A percentile compares a stretch with the other conserved stretches of the same genome.
phyloP scores from a whole-genome alignment of 257 asterid genomes.

The Ocimum tenuiflorum region DNA sequence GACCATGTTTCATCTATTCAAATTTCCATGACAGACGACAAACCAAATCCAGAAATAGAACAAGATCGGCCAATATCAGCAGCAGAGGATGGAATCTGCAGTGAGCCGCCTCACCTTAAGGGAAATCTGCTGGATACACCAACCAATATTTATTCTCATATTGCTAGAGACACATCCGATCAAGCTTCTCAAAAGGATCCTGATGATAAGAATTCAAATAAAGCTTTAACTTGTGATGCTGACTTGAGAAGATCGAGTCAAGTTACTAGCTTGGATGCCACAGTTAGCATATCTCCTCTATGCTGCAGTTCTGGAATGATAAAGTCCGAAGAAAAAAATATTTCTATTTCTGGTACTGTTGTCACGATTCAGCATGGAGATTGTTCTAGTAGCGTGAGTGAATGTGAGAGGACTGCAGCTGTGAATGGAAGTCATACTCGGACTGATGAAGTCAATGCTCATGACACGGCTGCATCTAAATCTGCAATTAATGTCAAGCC shows the following conservation, averaged over 20 bases:
- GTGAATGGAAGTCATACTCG: conserved; percentile 1
- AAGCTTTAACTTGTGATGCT: conserved; percentile 18
- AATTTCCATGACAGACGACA: background rate
- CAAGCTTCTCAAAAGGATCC: conserved; percentile 12
- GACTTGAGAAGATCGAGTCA: conserved; percentile 11
- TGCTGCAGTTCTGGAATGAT: background rate
- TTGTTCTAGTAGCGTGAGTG: conserved; percentile 22
- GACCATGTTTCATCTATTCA: background rate
- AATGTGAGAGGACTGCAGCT: background rate
- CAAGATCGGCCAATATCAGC: conserved; percentile 21
- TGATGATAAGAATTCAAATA: conserved; percentile 8
- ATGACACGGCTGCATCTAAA: conserved; percentile 19
- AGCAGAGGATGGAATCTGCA: conserved; percentile 24
- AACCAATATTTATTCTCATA: background rate
- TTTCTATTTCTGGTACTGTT: background rate
- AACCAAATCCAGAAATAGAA: conserved; percentile 15
- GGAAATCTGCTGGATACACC: conserved; percentile 15
- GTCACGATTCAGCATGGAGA: conserved; percentile 14
- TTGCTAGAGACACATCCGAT: conserved; percentile 3
- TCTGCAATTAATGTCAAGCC: conserved; percentile 5
- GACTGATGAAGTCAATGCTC: conserved; percentile 7
- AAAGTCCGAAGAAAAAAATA: conserved; percentile 8
- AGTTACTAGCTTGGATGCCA: conserved; percentile 14
- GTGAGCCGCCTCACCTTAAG: background rate
- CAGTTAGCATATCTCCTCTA: conserved; percentile 9